Evolutionary conservation across 2,329 filamentous ascomycete genomes (phyloP).

Genomic region (Plenodomus lindquistii): DNA sequence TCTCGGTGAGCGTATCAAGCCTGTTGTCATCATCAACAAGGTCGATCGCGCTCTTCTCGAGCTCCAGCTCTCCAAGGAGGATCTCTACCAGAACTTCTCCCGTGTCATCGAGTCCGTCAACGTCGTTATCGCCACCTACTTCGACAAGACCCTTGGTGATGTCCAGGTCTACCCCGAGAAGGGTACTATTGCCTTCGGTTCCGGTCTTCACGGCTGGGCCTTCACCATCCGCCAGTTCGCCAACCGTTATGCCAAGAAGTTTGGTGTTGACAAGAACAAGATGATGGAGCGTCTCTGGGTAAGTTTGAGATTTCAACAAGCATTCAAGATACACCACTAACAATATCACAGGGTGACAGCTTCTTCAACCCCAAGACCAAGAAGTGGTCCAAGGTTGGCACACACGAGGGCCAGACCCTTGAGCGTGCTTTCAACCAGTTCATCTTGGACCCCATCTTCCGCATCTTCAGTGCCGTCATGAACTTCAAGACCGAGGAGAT

Average conservation of each 20-base stretch:
- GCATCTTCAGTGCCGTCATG: conserved; percentile 95
- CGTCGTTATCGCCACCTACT: conserved; percentile 99
- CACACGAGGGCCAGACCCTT: conserved; percentile 81
- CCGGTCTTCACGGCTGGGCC: conserved; percentile 99
- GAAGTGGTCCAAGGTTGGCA: conserved; percentile 95
- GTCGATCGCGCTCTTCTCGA: conserved; percentile 99
- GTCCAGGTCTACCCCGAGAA: conserved; percentile 98
- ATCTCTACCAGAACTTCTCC: conserved; percentile 99
- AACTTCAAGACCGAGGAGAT: conserved; percentile 99
- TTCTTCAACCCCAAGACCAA: conserved; percentile 99
- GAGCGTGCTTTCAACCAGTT: conserved; percentile 99
- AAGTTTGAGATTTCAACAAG: conserved; percentile 42
- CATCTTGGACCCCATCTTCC: conserved; percentile 99
- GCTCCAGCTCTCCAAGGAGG: conserved; percentile 97
- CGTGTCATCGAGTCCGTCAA: conserved; percentile 99
- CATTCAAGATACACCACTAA: conserved; percentile 23
- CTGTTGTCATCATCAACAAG: conserved; percentile 99
- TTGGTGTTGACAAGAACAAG: conserved; percentile 99
- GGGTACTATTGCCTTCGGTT: conserved; percentile 98
- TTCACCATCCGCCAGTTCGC: conserved; percentile 99
- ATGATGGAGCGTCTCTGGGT: conserved; percentile 99
- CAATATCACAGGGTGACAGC: conserved; percentile 74
- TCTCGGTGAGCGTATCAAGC: conserved; percentile 99
- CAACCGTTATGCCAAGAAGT: conserved; percentile 97
- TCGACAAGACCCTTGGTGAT: conserved; percentile 95